Evolutionary conservation across 129 eudicot species (phyloP).

Genomic region (Kitagawia praeruptora): DNA sequence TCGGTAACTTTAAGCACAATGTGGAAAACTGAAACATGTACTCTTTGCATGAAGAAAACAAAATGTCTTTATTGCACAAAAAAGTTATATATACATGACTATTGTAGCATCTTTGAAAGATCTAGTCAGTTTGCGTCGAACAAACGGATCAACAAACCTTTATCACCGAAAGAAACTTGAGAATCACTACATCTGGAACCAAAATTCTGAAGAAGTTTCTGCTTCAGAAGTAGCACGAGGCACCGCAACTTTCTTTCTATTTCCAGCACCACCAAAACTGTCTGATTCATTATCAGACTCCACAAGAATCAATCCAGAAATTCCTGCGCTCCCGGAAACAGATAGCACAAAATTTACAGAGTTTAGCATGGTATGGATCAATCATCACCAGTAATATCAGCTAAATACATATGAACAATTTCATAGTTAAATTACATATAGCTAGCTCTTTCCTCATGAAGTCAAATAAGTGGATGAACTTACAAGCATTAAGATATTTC

Average conservation of each 20-base stretch:
- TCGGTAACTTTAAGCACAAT: neutral
- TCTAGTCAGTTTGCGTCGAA: neutral
- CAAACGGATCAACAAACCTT: neutral
- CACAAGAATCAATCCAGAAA: conserved; percentile 43
- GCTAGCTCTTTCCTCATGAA: neutral
- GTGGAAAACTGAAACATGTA: neutral
- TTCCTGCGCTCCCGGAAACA: conserved; percentile 13
- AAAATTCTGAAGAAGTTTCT: conserved; percentile 25
- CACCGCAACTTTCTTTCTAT: conserved; percentile 18
- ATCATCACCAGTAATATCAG: neutral
- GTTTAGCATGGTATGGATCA: neutral
- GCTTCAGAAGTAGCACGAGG: conserved; percentile 20
- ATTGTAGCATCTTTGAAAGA: neutral
- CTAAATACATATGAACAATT: neutral
- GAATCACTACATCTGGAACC: conserved; percentile 30
- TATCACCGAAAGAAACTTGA: conserved; percentile 29
- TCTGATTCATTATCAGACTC: conserved; percentile 75
- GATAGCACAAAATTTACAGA: neutral
- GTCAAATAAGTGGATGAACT: no score
- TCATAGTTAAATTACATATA: no score
- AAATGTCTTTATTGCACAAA: neutral
- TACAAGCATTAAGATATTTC: neutral
- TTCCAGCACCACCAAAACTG: conserved; percentile 16
- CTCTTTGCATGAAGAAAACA: neutral
- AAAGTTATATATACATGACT: neutral